These are phyloP conservation scores for Picea abies DNA, from an alignment of 83 land plant species.

Conservation along the genomic window DNA sequence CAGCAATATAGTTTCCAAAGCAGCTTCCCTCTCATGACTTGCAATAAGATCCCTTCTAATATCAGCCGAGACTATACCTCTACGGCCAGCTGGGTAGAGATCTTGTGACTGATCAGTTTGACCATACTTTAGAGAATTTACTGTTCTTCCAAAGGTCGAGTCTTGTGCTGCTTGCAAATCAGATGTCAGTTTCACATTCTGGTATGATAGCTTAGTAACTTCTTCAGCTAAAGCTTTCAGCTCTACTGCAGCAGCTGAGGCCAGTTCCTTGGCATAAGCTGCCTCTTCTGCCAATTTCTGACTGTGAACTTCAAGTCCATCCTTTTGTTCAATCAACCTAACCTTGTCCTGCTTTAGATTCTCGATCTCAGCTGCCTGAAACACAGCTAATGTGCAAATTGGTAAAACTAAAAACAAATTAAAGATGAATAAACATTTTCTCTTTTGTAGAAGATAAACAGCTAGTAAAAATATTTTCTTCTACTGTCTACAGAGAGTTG, in stretches of 20 bases:
- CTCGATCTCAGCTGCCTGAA: conserved; percentile 66
- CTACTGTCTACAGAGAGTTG: background rate
- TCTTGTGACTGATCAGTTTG: conserved; percentile 12
- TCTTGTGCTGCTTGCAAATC: conserved; percentile 55
- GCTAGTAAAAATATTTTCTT: background rate
- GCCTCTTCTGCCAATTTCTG: conserved; percentile 91
- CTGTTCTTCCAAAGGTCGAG: conserved; percentile 29
- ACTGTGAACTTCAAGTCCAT: conserved; percentile 66
- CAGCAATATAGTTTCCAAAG: conserved; percentile 52
- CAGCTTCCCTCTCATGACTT: conserved; percentile 53
- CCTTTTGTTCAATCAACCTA: conserved; percentile 63
- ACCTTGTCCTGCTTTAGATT: conserved; percentile 65
- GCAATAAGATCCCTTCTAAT: conserved; percentile 46
- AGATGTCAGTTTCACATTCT: conserved; percentile 67
- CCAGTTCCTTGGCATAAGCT: conserved; percentile 90
- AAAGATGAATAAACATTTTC: background rate
- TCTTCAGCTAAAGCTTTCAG: conserved; percentile 93
- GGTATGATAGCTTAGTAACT: conserved; percentile 88
- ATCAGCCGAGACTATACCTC: conserved; percentile 22
- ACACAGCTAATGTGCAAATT: background rate
- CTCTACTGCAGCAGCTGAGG: conserved; percentile 97
- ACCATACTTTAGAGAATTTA: conserved; percentile 15
- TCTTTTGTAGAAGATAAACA: background rate
- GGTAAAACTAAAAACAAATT: background rate
- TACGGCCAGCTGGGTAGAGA: conserved; percentile 26